Conservation (phyloP, 257 asterid genomes). For the Thymus mandschuricus region DNA sequence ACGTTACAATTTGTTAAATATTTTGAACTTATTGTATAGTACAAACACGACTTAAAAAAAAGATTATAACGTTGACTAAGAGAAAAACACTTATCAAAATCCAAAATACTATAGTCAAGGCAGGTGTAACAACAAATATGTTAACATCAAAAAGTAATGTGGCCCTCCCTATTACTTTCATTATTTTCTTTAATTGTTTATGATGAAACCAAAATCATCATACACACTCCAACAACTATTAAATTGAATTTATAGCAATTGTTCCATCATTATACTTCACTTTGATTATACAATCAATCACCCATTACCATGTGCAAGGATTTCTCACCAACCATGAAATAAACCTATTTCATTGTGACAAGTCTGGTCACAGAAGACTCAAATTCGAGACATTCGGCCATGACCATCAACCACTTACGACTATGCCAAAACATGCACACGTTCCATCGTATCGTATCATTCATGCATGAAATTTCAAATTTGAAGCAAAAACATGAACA, state of each 20-base stretch:
- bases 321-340: no score
- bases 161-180: neutral
- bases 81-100: neutral
- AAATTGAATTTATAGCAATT: neutral
- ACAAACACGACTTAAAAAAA: no score
- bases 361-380: no score
- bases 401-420: no score
- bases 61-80: neutral
- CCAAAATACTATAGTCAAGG: neutral
- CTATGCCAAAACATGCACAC: no score
- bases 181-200: neutral
- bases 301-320: no score
- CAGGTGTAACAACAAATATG: conserved; percentile 6
- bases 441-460: no score
- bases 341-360: no score
- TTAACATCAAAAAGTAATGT: conserved; percentile 7
- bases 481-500: neutral
- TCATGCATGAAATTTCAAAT: no score
- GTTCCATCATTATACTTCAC: neutral
- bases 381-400: no score
- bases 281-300: neutral
- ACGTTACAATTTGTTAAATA: no score
- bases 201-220: neutral
- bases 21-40: no score
- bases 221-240: neutral